Evolutionary conservation across 768 basidiomycete species (phyloP), one percentile per base, ranked within the genome.

Genomic region (Leucocoprinus sp.): DNA sequence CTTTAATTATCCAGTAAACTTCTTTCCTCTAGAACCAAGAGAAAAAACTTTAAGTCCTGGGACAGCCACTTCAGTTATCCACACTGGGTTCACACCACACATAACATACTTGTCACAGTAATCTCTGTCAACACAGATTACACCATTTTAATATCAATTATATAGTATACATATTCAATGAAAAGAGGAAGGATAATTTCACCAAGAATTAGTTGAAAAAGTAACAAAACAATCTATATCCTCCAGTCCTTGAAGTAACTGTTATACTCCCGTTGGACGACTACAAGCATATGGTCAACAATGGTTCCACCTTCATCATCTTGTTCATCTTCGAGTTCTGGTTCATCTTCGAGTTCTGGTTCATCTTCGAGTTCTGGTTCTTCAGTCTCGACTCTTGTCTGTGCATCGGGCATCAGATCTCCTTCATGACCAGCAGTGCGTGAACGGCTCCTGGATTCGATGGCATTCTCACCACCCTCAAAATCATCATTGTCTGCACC

Each of bases 401-500:
- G 17, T 23, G 14, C 23, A 38, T 28, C 35, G 18, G 17, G 48
- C 37, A 31, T 27, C 15, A 14, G 36, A 15, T 29, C 42, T 12
- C 27, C 41, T 8, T 49, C 39, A 24, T 42, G 6, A 27, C 14
- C 18, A 26, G 24, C 37, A 9, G 44, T 31, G 19, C 15, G 33
- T 15, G 45, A 47, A 7, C 31, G 31, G 40, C 48, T 46, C 31
- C 21, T 34, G 8, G 24, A 23, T 33, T 1, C 34, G 8, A 17
- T 42, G 23, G 49, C 55, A 35, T 40, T 42, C n/a, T 52, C 54
- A 4, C 40, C 48, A 31, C 52, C 55, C 34, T 44, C 51, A 55
- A 92, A 88, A 52, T 93, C 92, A 3, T 75, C 77, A 54, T 86
- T 79, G 52, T 91, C 87, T 23, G 83, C 87, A 24, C 84, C 87